Evolutionary conservation across 805 yeast species (phyloP).

Genomic region (Kazachstania viticola): DNA sequence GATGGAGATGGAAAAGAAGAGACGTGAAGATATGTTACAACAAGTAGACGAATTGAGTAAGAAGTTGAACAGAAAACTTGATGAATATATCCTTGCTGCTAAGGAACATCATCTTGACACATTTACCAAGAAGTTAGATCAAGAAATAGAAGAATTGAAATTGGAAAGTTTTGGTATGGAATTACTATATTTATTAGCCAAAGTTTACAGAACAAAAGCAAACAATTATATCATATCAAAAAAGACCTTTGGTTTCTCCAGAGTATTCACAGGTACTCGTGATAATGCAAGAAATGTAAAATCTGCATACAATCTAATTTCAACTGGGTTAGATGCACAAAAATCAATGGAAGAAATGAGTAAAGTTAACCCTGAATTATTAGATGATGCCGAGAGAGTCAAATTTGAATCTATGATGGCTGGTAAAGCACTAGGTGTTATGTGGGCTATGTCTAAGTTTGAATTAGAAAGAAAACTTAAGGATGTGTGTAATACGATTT

Average conservation of each 20-base stretch:
- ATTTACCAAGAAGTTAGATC: constrained; percentile 39
- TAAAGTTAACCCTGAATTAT: constrained; percentile 50
- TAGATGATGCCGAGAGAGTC: constrained; percentile 50
- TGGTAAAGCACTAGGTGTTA: constrained; percentile 85
- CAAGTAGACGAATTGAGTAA: constrained; percentile 40
- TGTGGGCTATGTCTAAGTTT: constrained; percentile 88
- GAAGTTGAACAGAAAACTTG: constrained; percentile 38
- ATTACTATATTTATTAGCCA: constrained; percentile 72
- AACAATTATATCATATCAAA: constrained; percentile 60
- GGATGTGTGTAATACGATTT: constrained; percentile 69
- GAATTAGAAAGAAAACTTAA: constrained; percentile 75
- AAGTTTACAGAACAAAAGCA: constrained; percentile 65
- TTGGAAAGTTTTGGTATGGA: constrained; percentile 94
- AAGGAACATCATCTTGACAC: constrained; percentile 37
- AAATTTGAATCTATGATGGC: constrained; percentile 73
- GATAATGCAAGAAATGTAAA: constrained; percentile 77
- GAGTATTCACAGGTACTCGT: constrained; percentile 67
- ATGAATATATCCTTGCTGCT: constrained; percentile 33
- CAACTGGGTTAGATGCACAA: constrained; percentile 84
- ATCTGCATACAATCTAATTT: constrained; percentile 71
- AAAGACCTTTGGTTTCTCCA: constrained; percentile 78
- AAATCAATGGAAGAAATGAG: constrained; percentile 61
- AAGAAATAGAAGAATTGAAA: constrained; percentile 71
- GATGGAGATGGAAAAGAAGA: constrained; percentile 39
- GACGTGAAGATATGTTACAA: constrained; percentile 37